Evolutionary conservation across 2,329 filamentous ascomycete species (phyloP).

Genomic region (Akanthomyces lecanii): DNA sequence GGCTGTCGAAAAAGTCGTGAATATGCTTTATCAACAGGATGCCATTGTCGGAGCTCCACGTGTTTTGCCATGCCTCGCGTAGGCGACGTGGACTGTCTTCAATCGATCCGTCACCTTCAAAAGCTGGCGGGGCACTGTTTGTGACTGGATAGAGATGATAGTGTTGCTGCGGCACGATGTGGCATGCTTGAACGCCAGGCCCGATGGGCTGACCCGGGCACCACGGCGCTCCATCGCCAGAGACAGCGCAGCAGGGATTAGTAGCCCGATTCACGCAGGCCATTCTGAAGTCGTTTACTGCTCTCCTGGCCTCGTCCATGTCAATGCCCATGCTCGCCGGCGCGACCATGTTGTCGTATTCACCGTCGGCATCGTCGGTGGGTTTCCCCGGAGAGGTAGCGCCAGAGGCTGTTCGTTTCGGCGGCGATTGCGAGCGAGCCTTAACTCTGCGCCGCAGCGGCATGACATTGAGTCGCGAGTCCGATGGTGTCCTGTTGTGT

Average conservation of each 20-base stretch:
- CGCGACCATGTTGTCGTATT: not conserved
- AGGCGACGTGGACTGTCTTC: not conserved
- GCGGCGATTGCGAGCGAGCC: not conserved
- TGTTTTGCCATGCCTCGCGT: not conserved
- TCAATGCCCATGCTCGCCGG: not conserved
- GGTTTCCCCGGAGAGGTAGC: not conserved
- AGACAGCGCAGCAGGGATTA: not conserved
- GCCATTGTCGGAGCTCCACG: not conserved
- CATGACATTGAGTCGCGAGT: not conserved
- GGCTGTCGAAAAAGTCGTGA: not conserved
- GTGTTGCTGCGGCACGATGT: too few relatives aligned
- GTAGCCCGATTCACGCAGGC: not conserved
- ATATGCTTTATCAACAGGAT: constrained; percentile 3
- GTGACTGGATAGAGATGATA: not conserved
- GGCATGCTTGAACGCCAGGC: too few relatives aligned
- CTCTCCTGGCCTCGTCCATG: not conserved
- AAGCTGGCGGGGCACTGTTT: too few relatives aligned
- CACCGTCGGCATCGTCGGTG: not conserved
- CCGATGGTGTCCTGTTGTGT: not conserved
- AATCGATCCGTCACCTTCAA: not conserved
- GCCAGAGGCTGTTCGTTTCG: not conserved
- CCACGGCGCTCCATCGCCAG: too few relatives aligned
- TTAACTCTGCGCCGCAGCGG: not conserved
- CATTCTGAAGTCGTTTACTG: not conserved
- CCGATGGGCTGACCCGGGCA: too few relatives aligned